Percentiles rank a stretch among this genome's conserved stretches.
Evolutionary conservation across 1,284 basidiomycete species (phyloP).

Genomic region (Tylopilus sp.): DNA sequence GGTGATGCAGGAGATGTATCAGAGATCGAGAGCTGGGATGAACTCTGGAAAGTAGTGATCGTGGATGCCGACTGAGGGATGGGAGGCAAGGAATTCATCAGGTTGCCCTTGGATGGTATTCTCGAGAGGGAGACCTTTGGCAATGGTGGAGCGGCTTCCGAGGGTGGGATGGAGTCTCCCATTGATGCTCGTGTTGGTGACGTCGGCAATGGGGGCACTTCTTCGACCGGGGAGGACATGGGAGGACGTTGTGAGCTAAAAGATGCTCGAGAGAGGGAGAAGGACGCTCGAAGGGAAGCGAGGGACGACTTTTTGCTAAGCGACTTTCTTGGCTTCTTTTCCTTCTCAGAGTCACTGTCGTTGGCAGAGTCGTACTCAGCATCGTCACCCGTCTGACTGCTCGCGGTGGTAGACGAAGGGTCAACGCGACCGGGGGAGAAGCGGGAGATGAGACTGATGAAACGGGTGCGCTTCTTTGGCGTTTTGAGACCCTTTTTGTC

Average conservation of each 20-base stretch:
- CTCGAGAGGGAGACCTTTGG: slow-evolving; percentile 20
- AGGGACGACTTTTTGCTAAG: slow-evolving; percentile 31
- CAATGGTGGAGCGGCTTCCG: slow-evolving; percentile 2
- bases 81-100: slow-evolving; percentile 21
- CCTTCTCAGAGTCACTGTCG: slow-evolving; percentile 25
- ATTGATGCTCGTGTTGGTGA: slow-evolving; percentile 20
- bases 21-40: slow-evolving; percentile 26
- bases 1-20: slow-evolving; percentile 10
- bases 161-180: background rate
- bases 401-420: background rate
- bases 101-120: slow-evolving; percentile 23
- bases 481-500: slow-evolving; percentile 26
- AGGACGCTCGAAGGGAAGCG: slow-evolving; percentile 32
- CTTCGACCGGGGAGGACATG: slow-evolving; percentile 18
- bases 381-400: slow-evolving; percentile 5
- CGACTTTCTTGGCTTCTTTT: slow-evolving; percentile 17
- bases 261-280: slow-evolving; percentile 34
- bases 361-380: slow-evolving; percentile 25
- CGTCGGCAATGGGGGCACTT: slow-evolving; percentile 29
- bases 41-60: slow-evolving; percentile 24
- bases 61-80: slow-evolving; percentile 34
- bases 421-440: slow-evolving; percentile 31
- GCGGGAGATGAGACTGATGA: slow-evolving; percentile 35
- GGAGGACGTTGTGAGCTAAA: slow-evolving; percentile 31
- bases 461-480: slow-evolving; percentile 33